Base-by-base conservation (phyloP, 176 grass and related monocot genomes). In the Hordeum vulgare region DNA sequence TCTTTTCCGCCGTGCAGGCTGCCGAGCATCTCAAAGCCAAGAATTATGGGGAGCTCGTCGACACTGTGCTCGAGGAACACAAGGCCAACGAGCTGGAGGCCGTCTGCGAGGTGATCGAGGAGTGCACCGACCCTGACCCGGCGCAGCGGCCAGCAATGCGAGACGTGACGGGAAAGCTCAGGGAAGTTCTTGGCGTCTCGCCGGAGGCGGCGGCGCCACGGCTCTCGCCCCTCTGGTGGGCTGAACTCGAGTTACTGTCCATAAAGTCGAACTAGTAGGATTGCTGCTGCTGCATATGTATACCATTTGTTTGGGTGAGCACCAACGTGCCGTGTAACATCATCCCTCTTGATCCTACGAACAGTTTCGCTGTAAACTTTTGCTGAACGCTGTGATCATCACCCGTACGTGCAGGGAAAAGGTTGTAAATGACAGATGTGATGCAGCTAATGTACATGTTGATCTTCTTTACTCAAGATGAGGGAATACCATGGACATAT, bases 141-240 rank as follows among this genome's bases (percentile, higher is more conserved):
- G 80, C 8, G 9, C 60, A 49, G 20, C 86, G 90, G 79, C 90
- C 89, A 28, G 78, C 85, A 14, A 95, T 98, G 87, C 64, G 56
- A 63, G 90, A 95, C 21, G 79, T 93, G n/a, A 89, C 81, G 8
- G 58, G 75, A 17, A 95, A 81, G 45, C 74, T 98, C 65, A 88
- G 80, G 79, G 27, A 23, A 20, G 47, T 79, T 34, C 82, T 95
- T 27, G 59, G 57, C 60, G 86, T 98, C 80, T 85, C 90, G n/a
- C 96, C 96, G 0, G 96, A 98, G 59, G 85, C 85, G 57, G 96
- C 96, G 7, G 75, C 77, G 37, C 93, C 96, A 7, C 91, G 96
- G 73, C 83, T 93, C 26, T 88, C 93, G 26, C 96, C 96, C 18
- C 96, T 98, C 29, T 95, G 96, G 96, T 98, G 96, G 96, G 96